Evolutionary conservation across 805 yeast genomes (phyloP).

Genomic region (Kazachstania psychrophila): DNA sequence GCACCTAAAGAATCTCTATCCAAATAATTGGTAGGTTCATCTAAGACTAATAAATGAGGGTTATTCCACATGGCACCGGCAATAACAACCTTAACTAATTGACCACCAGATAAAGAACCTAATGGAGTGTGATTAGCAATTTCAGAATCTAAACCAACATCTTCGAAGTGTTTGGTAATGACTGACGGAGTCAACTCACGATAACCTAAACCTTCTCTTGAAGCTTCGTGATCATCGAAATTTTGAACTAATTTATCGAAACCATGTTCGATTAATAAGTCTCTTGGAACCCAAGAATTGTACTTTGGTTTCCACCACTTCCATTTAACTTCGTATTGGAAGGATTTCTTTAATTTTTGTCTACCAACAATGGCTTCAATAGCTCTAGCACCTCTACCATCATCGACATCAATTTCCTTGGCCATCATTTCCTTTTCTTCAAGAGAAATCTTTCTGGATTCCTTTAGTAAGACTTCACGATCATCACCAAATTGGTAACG

Average conservation of each 20-base stretch:
- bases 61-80: constrained; percentile 99
- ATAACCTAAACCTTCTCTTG: constrained; percentile 98
- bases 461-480: constrained; percentile 90
- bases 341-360: constrained; percentile 90
- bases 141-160: constrained; percentile 94
- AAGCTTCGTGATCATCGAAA: constrained; percentile 98
- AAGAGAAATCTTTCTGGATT: constrained; percentile 76
- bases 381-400: constrained; percentile 80
- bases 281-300: constrained; percentile 90
- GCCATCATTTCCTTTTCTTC: constrained; percentile 64
- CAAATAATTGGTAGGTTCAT: constrained; percentile 96
- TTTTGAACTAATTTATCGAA: constrained; percentile 86
- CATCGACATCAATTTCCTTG: constrained; percentile 69
- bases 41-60: constrained; percentile 91
- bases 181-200: constrained; percentile 88
- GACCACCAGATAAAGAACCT: constrained; percentile 97
- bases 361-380: constrained; percentile 95
- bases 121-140: constrained; percentile 97
- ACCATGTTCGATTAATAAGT: constrained; percentile 69
- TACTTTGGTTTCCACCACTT: constrained; percentile 81
- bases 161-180: constrained; percentile 93
- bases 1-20: constrained; percentile 98
- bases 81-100: constrained; percentile 93
- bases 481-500: constrained; percentile 96
- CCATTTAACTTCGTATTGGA: constrained; percentile 97